These are phyloP conservation scores for Eutrema heterophyllum DNA, from an alignment of 345 rosid species.

Conservation along the genomic window DNA sequence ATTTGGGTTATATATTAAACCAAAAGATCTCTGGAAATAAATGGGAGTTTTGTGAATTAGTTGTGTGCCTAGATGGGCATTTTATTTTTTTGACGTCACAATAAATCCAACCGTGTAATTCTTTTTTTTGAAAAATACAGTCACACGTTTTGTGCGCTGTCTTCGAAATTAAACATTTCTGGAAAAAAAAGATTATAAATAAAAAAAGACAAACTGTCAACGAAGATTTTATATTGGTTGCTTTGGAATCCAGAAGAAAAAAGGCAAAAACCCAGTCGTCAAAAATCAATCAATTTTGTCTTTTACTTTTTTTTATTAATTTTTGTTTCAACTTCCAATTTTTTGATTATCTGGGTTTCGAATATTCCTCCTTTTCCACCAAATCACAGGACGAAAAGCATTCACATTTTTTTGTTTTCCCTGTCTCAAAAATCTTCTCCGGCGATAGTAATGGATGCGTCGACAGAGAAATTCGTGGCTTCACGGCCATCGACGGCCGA, in stretches of 20 bases:
- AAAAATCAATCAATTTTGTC: neutral
- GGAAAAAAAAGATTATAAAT: neutral
- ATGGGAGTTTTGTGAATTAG: neutral
- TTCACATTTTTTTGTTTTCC: neutral
- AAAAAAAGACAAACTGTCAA: constrained; percentile 23
- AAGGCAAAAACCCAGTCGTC: constrained; percentile 12
- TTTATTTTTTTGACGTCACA: constrained; percentile 1
- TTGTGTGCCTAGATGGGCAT: neutral
- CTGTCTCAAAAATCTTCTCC: neutral
- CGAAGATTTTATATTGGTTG: constrained; percentile 10
- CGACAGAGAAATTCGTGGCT: constrained; percentile 49
- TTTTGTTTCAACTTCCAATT: neutral
- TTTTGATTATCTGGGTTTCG: constrained; percentile 20
- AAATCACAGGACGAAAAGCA: constrained; percentile 22
- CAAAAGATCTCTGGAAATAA: neutral
- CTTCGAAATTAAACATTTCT: constrained; percentile 2
- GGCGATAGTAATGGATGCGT: constrained; percentile 31
- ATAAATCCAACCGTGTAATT: constrained; percentile 24
- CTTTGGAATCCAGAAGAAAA: constrained; percentile 5
- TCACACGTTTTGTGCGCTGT: constrained; percentile 24
- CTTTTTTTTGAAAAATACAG: neutral
- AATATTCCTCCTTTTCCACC: constrained; percentile 23
- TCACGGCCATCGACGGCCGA: constrained; percentile 44
- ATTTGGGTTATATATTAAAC: neutral
- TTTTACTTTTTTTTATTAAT: neutral